Evolutionary conservation across 23 red algal species (phyloP), one percentile per base, ranked within the genome.

Genomic region (Gracilaria caudata): DNA sequence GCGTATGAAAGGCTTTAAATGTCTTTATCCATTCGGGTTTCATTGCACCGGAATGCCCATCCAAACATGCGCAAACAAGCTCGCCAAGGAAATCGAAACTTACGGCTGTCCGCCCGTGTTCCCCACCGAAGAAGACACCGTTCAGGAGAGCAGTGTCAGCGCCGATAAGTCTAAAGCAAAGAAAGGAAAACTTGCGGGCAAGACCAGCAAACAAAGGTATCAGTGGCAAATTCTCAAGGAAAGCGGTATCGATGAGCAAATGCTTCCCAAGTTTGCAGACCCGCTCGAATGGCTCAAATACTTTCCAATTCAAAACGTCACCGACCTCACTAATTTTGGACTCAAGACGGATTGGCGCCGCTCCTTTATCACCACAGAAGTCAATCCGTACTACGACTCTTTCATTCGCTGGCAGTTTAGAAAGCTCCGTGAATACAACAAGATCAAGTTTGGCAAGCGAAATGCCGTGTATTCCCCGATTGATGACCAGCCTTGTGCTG

Each of bases 41-140:
- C 97, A 99, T 80, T 95, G 93, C 73, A 99, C 97, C 21, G 97
- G 97, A 49, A 99, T 99, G 97, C 97, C 97, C 16, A 99, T 99
- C 57, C 97, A 99, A 68, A 92, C 97, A 12, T 95, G 81, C 49
- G 97, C 97, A 24, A 85, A 89, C 88, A 92, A 88, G 77, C 93
- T 99, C 49, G 60, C 76, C 9, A 68, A 83, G 16, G 97, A 99
- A 81, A 83, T 99, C 51, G 47, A 89, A 24, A 70, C 53, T 24
- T 99, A 86, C 65, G 97, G 97, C 41, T 75, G 41, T 5, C 97
- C 97, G 64, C 97, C 97, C 11, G 60, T 72, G 39, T 95, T 95
- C 78, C 97, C 97, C 0, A 24, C 37, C 16, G 90, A 86, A 4
- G 83, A 87, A 0, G 80, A 61, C 28, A 19, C 37, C 4, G 78